These are phyloP conservation scores for Lactifluus volemus DNA, from an alignment of 768 basidiomycete genomes.

Conservation along the genomic window DNA sequence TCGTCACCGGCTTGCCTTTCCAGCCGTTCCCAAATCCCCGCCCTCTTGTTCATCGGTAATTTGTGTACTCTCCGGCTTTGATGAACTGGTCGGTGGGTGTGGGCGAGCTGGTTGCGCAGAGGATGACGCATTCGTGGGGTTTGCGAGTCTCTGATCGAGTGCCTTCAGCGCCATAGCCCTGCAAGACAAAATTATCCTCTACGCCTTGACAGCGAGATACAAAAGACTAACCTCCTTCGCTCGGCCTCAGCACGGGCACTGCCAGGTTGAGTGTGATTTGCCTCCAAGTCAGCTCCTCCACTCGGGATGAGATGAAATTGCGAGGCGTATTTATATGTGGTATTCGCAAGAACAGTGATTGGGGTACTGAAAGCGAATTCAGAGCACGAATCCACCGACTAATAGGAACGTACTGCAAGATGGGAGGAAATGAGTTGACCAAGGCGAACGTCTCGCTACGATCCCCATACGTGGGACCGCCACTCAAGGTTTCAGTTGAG, in stretches of 20 bases:
- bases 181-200: conserved; percentile 5
- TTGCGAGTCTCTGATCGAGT: conserved; percentile 86
- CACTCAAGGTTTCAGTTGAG: conserved; percentile 50
- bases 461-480: conserved; percentile 76
- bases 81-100: conserved; percentile 1
- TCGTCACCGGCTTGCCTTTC: conserved; percentile 6
- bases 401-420: conserved; percentile 61
- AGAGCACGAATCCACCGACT: background rate
- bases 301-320: conserved; percentile 70
- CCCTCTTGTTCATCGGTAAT: conserved; percentile 8
- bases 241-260: conserved; percentile 95
- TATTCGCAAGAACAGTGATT: conserved; percentile 56
- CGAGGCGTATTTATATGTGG: conserved; percentile 56
- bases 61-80: conserved; percentile 12
- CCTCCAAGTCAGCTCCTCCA: conserved; percentile 55
- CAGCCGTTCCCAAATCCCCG: conserved; percentile 5
- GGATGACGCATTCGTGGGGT: conserved; percentile 26
- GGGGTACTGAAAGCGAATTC: conserved; percentile 49
- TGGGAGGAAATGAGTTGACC: conserved; percentile 93
- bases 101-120: conserved; percentile 3
- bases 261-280: conserved; percentile 68
- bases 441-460: conserved; percentile 95
- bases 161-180: conserved; percentile 97
- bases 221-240: conserved; percentile 63
- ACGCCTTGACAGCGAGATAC: background rate